Conservation (phyloP, 371 early-diverging fungal genomes). For the Gilbertella persicaria region DNA sequence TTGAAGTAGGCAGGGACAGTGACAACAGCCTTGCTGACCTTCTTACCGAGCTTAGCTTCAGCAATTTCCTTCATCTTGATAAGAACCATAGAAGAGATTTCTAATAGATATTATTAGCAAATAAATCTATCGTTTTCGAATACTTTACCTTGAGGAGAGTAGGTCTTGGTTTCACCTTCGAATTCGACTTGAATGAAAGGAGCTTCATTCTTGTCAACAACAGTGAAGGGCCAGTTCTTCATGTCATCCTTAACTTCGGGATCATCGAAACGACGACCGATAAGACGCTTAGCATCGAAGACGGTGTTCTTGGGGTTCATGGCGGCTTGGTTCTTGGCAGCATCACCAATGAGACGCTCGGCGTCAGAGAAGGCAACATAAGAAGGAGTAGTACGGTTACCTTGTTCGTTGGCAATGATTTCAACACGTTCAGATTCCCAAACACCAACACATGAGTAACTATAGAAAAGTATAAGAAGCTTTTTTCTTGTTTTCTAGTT, state of each 20-base stretch:
- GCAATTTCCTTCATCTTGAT: conserved; percentile 93
- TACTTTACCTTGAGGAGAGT: conserved; percentile 75
- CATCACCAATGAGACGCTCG: conserved; percentile 93
- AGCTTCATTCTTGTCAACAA: conserved; percentile 83
- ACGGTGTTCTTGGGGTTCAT: conserved; percentile 87
- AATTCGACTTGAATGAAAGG: conserved; percentile 82
- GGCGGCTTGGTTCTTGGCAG: conserved; percentile 89
- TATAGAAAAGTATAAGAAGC: conserved; percentile 57
- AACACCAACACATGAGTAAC: conserved; percentile 82
- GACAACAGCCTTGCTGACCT: conserved; percentile 83
- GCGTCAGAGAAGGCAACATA: conserved; percentile 89
- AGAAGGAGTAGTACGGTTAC: conserved; percentile 98
- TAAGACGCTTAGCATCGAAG: conserved; percentile 91
- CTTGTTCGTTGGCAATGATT: conserved; percentile 94
- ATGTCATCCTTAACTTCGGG: conserved; percentile 76
- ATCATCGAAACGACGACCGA: conserved; percentile 90
- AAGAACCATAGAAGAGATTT: conserved; percentile 90
- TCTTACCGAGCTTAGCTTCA: conserved; percentile 80
- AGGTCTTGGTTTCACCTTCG: conserved; percentile 67
- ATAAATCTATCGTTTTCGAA: too few species aligned
- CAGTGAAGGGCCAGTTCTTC: conserved; percentile 85
- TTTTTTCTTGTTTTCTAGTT: neutral
- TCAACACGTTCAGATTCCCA: conserved; percentile 59
- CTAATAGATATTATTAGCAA: conserved; percentile 20
- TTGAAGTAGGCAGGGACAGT: conserved; percentile 76